phyloP scores from a whole-genome alignment of 1,284 basidiomycete genomes.

The Phlebopus sp. region DNA sequence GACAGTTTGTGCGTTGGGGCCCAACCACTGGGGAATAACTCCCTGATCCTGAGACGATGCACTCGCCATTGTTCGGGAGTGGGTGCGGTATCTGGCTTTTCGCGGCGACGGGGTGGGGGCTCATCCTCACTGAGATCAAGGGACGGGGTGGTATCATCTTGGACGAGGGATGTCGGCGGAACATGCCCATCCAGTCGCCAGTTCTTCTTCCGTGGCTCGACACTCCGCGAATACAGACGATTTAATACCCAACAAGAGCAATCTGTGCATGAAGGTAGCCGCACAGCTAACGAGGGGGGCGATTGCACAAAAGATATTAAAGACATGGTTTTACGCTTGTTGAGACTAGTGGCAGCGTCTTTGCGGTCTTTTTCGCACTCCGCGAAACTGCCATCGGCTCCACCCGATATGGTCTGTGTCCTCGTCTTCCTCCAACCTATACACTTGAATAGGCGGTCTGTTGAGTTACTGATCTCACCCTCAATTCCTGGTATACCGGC shows the following conservation, averaged over 20 bases:
- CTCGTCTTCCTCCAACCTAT: neutral
- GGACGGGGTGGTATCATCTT: constrained; percentile 36
- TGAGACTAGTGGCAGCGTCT: neutral
- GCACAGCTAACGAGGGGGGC: neutral
- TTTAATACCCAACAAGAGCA: constrained; percentile 7
- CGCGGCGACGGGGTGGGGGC: constrained; percentile 40
- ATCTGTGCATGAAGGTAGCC: neutral
- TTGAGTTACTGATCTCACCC: neutral
- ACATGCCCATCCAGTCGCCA: constrained; percentile 52
- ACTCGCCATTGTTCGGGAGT: constrained; percentile 51
- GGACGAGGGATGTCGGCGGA: constrained; percentile 51
- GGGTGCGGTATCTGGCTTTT: constrained; percentile 37
- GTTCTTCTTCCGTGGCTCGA: constrained; percentile 28
- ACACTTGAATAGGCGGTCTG: neutral
- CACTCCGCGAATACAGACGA: constrained; percentile 27
- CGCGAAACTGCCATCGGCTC: constrained; percentile 25
- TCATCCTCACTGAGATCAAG: constrained; percentile 55
- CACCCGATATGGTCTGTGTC: constrained; percentile 13
- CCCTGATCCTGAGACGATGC: constrained; percentile 60
- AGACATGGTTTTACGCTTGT: constrained; percentile 6
- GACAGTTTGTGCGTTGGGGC: constrained; percentile 83
- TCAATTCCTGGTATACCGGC: neutral
- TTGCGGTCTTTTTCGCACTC: constrained; percentile 16
- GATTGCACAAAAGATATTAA: constrained; percentile 14
- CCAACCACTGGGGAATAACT: constrained; percentile 78